Conservation (phyloP, 306 rosid species). For the Vachellia collinsii region DNA sequence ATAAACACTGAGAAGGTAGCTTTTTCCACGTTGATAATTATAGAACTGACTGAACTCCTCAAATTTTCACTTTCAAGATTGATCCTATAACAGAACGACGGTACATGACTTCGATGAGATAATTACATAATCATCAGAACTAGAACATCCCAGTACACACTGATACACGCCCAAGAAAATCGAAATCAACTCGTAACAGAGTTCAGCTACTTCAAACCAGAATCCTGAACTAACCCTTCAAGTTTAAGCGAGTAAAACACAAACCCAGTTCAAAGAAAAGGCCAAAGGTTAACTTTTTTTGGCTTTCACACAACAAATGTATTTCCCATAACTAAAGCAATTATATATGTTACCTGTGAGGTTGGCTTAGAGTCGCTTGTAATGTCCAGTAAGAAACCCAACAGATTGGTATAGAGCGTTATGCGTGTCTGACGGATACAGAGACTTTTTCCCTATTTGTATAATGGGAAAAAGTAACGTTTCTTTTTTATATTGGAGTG, state of each 20-base stretch:
- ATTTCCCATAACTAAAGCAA: slow-evolving; percentile 1
- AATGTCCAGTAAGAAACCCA: slow-evolving; percentile 23
- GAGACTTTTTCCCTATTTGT: slow-evolving; percentile 31
- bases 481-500: slow-evolving; percentile 58
- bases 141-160: neutral
- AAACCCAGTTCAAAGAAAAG: slow-evolving; percentile 30
- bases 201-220: slow-evolving; percentile 22
- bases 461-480: neutral
- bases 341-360: slow-evolving; percentile 42
- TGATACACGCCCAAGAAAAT: neutral
- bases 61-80: neutral
- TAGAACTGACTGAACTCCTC: neutral
- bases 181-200: slow-evolving; percentile 15
- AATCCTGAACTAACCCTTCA: slow-evolving; percentile 23
- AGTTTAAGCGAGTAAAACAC: slow-evolving; percentile 9
- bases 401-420: slow-evolving; percentile 30
- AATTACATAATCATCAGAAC: slow-evolving; percentile 27
- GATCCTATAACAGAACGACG: slow-evolving; percentile 2
- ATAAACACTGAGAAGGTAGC: neutral
- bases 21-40: neutral
- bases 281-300: slow-evolving; percentile 24
- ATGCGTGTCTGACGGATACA: slow-evolving; percentile 37
- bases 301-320: slow-evolving; percentile 15
- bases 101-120: neutral
- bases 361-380: slow-evolving; percentile 23